These are phyloP conservation scores for Acanthamoeba healyi DNA, from an alignment of 208 protist genomes.

Conservation along the genomic window DNA sequence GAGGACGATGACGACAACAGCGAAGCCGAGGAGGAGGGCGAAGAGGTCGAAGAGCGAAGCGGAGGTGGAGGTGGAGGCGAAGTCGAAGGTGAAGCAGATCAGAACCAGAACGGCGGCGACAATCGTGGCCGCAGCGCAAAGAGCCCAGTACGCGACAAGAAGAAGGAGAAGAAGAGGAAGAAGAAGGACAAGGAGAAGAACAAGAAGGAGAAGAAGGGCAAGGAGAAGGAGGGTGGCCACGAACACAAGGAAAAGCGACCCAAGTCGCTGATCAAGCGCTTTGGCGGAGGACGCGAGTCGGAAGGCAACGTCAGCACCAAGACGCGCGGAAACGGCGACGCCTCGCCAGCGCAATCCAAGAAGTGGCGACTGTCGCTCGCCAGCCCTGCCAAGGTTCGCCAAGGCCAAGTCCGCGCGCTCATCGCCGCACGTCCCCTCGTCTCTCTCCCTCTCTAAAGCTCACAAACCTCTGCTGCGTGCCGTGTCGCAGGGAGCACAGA, in stretches of 20 bases:
- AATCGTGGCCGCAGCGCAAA: not conserved
- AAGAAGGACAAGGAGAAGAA: not conserved
- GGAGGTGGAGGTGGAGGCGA: not conserved
- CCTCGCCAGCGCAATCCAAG: not conserved
- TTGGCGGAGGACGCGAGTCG: not conserved
- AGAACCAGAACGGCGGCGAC: not conserved
- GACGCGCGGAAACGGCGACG: not conserved
- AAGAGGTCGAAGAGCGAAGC: not conserved
- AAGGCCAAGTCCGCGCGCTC: no score
- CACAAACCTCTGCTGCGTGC: no score
- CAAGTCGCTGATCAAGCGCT: constrained; percentile 23
- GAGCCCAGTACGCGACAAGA: not conserved
- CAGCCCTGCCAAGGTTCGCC: not conserved
- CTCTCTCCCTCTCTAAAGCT: not conserved
- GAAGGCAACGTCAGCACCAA: not conserved
- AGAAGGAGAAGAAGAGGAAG: not conserved
- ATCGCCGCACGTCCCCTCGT: no score
- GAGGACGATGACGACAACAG: not conserved
- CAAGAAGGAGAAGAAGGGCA: not conserved
- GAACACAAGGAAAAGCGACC: no score
- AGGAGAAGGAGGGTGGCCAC: constrained; percentile 11
- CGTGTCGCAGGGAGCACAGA: no score
- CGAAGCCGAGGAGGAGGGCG: not conserved
- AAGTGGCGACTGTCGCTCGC: not conserved
- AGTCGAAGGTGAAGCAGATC: not conserved